Conservation (phyloP, 2,329 filamentous ascomycete genomes). For the Sphaerostilbella broomeana region DNA sequence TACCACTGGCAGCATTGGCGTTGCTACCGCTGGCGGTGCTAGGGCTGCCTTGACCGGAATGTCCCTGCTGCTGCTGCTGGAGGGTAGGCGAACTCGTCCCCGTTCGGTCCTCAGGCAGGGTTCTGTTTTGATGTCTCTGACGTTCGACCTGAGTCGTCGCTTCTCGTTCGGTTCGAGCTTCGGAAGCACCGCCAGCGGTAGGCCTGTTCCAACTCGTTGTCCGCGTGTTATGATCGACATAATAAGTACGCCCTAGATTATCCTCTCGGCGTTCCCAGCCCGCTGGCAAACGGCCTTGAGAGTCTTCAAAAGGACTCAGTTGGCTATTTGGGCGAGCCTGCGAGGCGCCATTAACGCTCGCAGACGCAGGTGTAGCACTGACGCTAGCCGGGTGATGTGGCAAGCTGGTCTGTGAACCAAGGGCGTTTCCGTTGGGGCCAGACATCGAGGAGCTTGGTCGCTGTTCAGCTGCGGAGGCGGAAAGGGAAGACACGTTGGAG, state of each 20-base stretch:
- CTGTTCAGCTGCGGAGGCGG: slow-evolving; percentile 38
- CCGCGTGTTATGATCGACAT: slow-evolving; percentile 94
- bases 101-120: slow-evolving; percentile 89
- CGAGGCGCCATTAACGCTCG: slow-evolving; percentile 24
- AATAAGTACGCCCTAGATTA: slow-evolving; percentile 90
- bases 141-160: slow-evolving; percentile 90
- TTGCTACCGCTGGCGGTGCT: slow-evolving; percentile 18
- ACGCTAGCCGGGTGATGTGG: slow-evolving; percentile 43
- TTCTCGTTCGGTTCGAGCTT: slow-evolving; percentile 68
- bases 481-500: slow-evolving; percentile 39
- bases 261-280: slow-evolving; percentile 97
- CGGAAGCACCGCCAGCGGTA: slow-evolving; percentile 67
- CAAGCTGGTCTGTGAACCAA: slow-evolving; percentile 35
- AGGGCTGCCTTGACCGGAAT: slow-evolving; percentile 31
- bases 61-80: slow-evolving; percentile 46
- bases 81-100: slow-evolving; percentile 86
- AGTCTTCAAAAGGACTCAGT: slow-evolving; percentile 91
- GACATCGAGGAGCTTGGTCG: slow-evolving; percentile 49
- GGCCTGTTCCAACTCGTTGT: slow-evolving; percentile 96
- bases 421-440: slow-evolving; percentile 38
- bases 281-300: slow-evolving; percentile 83
- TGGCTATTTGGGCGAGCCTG: slow-evolving; percentile 31
- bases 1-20: slow-evolving; percentile 35
- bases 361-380: slow-evolving; percentile 29
- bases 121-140: slow-evolving; percentile 88